Base-by-base conservation (phyloP, 75 land plant genomes). In the Picea glauca region DNA sequence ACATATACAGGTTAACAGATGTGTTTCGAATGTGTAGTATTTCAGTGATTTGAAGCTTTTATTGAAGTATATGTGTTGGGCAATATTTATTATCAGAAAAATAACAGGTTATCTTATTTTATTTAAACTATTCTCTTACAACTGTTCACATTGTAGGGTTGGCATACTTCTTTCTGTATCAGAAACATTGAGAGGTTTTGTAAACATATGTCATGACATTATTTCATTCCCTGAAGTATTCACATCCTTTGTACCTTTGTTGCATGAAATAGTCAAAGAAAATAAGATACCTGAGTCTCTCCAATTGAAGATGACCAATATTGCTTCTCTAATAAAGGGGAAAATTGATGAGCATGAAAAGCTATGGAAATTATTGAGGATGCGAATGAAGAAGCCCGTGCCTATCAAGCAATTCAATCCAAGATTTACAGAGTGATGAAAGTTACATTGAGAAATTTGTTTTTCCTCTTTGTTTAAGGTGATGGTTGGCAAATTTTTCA, bases 181-280 rank as follows among this genome's bases (percentile, higher is more conserved):
- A 57, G 87, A 89, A 80, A 85, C 86, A 3, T 76, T 96, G 65
- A 75, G 58, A 67, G 95, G 95, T 54, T 94, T 88, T 83, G 82
- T 83, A 6, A 62, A 78, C 18, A 75, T 91, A 2, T 93, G 91
- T 84, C 88, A 85, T 50, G 85, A 78, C 60, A 64, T 90, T 23
- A 83, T 73, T 9, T 89, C 98, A 40, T 94, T 90, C 61, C 93
- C 99, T 60, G 99, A 94, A 84, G 77, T 94, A 67, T 94, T 96
- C 78, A 67, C 73, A 59, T 92, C 97, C 56, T 80, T 96, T 76
- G 72, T 91, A 63, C 66, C 79, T 11, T 76, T 94, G 57, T 75
- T 94, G 62, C 79, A 62, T 68, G 87, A 85, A 82, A 30, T 96
- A 18, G 65, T 80, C 13, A 67, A 84, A 13, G 76, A 81, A 9